Evolutionary conservation across 805 yeast species (phyloP).

Genomic region (Metschnikowia arizonensis): DNA sequence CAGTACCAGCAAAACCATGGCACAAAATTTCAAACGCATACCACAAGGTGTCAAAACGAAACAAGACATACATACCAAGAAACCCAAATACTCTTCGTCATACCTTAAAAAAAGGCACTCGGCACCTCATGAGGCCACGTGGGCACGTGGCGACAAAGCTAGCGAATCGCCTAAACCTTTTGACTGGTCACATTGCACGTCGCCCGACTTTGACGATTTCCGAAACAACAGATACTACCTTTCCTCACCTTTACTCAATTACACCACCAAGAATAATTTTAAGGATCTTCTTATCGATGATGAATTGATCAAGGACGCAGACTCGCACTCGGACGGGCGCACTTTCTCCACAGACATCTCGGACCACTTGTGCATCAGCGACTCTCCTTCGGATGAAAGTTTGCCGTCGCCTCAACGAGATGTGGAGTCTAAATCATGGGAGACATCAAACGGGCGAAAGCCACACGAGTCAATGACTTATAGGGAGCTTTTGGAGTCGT

Average conservation of each 20-base stretch:
- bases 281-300: conserved; percentile 5
- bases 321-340: not conserved
- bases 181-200: not conserved
- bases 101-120: conserved; percentile 33
- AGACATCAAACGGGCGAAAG: not conserved
- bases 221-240: conserved; percentile 33
- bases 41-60: conserved; percentile 14
- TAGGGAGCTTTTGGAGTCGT: conserved; percentile 53
- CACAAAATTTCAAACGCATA: conserved; percentile 10
- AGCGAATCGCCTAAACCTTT: not conserved
- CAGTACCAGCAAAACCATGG: conserved; percentile 3
- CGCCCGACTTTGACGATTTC: conserved; percentile 24
- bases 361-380: not conserved
- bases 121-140: conserved; percentile 14
- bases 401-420: not conserved
- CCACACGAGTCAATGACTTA: conserved; percentile 48
- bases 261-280: conserved; percentile 10
- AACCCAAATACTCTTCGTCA: conserved; percentile 39
- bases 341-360: conserved; percentile 1
- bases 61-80: conserved; percentile 14
- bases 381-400: not conserved
- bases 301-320: not conserved
- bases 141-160: not conserved
- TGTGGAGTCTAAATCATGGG: not conserved
- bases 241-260: conserved; percentile 33